Base-by-base conservation (phyloP, 768 basidiomycete species). In the Tricholoma sp. region DNA sequence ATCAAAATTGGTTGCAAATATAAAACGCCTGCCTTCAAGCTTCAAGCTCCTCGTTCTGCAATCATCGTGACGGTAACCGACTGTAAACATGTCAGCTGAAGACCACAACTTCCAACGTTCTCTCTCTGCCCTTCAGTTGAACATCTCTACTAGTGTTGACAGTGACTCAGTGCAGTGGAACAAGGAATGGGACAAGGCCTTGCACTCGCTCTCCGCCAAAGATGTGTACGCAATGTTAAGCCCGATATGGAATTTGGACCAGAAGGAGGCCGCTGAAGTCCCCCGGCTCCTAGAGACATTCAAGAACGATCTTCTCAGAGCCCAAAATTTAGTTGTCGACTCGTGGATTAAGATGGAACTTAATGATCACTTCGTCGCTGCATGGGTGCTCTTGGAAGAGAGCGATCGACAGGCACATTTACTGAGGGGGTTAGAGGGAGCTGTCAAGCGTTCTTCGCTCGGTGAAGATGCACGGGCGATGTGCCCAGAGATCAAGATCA, bases 121-220 rank as follows among this genome's bases (percentile, higher is more conserved):
- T 44, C 24, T 44, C 20, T 44, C 24, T 24, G 18, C 42, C 20
- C 20, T 24, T 5, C 20, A 44, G 20, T 44, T 44, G 20, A 11
- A 18, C 42, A 44, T 44, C 8, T 2, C 42, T 2, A 44, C 9
- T 11, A 24, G 10, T 24, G 6, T 59, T 33, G 52, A 56, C 36
- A 15, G 54, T 36, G 56, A 65, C 20, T 53, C 20, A n/a, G 31
- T 47, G 39, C 61, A 52, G 31, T 65, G 64, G 64, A 54, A 65
- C 53, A 58, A 62, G 31, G 60, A 62, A 32, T 65, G 63, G 61
- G 63, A 65, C 44, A 59, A 56, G 36, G 56, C 52, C n/a, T 52
- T 60, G 8, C 48, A 44, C 6, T 50, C 56, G 13, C 53, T 51
- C n/a, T 56, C 52, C 7, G 50, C 63, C 7, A 54, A 45, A 11